Base-by-base conservation (phyloP, 2,329 filamentous ascomycete genomes). In the Didymella pinodella region DNA sequence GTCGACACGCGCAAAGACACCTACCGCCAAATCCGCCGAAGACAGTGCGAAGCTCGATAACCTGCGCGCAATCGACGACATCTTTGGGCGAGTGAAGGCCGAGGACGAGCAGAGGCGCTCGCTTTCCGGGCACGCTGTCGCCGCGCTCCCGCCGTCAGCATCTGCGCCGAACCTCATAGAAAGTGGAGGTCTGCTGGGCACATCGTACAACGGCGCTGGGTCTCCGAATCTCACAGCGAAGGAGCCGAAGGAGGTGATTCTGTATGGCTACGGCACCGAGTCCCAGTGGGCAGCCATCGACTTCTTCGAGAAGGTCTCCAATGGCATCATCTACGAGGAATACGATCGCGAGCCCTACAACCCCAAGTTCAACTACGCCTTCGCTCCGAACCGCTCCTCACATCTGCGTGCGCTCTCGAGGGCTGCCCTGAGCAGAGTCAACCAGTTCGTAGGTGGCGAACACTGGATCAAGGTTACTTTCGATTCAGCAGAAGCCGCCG, bases 241-340 rank as follows among this genome's bases (percentile, higher is more conserved):
- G 63, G 84, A 86, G 64, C 86, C 88, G 2, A 90, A 91, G 38
- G 93, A 97, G 78, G 86, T 96, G 63, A 87, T 97, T 54, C 83
- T 98, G 16, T 91, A 93, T 66, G 94, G 94, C 29, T 97, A 93
- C 78, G 86, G 76, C 80, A 88, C 78, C 84, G 82, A 85, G 4
- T 74, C 77, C 7, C 85, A 88, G 72, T 97, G 95, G 85, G 92
- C 93, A 28, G 93, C 93, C 32, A 89, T 98, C 68, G 88, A 90
- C 66, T 91, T 92, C 78, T 98, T 90, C 79, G 94, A 97, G 80
- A 86, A 89, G 60, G 88, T 96, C 41, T 94, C 91, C 7, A 78
- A 80, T 31, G 93, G 93, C 26, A 81, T 87, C 63, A 92, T 97
- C 74, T 93, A 93, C 77, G 94, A 98, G 79, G 93, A 97, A 78